Base-by-base conservation (phyloP, 2,329 filamentous ascomycete genomes). In the Neonectria faginata region DNA sequence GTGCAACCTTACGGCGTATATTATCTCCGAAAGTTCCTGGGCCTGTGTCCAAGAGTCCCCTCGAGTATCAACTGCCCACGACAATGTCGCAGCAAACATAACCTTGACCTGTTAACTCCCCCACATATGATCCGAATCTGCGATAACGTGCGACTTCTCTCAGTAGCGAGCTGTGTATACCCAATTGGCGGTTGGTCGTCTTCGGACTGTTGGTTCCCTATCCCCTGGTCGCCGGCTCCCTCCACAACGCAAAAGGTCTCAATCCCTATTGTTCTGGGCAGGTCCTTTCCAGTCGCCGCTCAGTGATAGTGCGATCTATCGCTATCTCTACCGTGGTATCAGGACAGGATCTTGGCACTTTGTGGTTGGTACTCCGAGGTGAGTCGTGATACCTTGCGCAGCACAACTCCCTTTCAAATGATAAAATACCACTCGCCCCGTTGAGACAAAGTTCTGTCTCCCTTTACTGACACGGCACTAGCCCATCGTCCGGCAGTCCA, bases 21-120 rank as follows among this genome's bases (percentile, higher is more conserved):
- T 11, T 33, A 22, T 33, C 48, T 51, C 48, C 48, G 36, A 51
- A 51, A 51, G 48, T 51, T 51, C 48, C 48, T 51, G 5, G 11
- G 10, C n/a, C n/a, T 31, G 10, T 33, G 11, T 31, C 9, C 47
- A 50, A 31, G 27, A 20, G 25, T 31, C 11, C 29, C 6, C 45
- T 27, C 20, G 14, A 50, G 9, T 9, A 4, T 16, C 5, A 31
- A 29, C 5, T 12, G 4, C 7, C 33, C 27, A 29, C 16, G 14
- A 20, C 27, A 16, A 20, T 20, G n/a, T 33, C 11, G 29, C 10
- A 36, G 14, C 47, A 29, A 50, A 10, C 9, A 50, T 27, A 7
- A 8, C 12, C 48, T 10, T 39, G 27, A 31, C 27, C 16, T 9
- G 7, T 31, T 7, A 20, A 10, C 3, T 12, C 29, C 48, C 48